These are phyloP conservation scores for Cytospora piceicola DNA, from an alignment of 2,329 filamentous ascomycete species.

Conservation along the genomic window DNA sequence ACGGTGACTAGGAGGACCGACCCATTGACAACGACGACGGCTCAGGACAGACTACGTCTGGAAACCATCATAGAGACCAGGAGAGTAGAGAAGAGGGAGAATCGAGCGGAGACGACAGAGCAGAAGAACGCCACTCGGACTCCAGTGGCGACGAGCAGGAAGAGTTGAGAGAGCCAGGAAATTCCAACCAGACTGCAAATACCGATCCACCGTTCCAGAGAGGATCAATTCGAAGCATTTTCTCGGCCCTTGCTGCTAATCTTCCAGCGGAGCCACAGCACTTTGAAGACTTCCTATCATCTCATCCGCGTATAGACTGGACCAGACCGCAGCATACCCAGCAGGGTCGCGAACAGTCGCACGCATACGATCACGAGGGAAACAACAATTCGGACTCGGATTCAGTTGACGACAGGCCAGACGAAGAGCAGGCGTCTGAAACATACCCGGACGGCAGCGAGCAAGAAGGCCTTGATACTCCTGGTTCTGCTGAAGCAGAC, in stretches of 20 bases:
- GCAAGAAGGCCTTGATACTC: too few species aligned
- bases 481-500: too few species aligned
- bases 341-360: not conserved
- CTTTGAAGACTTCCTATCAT: not conserved
- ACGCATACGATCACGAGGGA: not conserved
- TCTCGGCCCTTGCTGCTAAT: not conserved
- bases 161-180: not conserved
- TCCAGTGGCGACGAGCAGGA: not conserved
- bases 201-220: not conserved
- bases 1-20: not conserved
- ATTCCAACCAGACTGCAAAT: too few species aligned
- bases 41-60: not conserved
- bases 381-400: not conserved
- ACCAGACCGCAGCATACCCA: not conserved
- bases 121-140: not conserved
- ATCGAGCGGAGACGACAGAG: not conserved
- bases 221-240: not conserved
- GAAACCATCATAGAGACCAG: not conserved
- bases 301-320: not conserved
- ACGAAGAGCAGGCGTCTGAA: not conserved
- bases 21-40: not conserved
- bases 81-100: not conserved
- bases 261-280: not conserved
- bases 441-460: not conserved
- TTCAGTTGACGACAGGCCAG: not conserved